Evolutionary conservation across 2,329 filamentous ascomycete species (phyloP).

Genomic region (Sporothrix pseudoabietina): DNA sequence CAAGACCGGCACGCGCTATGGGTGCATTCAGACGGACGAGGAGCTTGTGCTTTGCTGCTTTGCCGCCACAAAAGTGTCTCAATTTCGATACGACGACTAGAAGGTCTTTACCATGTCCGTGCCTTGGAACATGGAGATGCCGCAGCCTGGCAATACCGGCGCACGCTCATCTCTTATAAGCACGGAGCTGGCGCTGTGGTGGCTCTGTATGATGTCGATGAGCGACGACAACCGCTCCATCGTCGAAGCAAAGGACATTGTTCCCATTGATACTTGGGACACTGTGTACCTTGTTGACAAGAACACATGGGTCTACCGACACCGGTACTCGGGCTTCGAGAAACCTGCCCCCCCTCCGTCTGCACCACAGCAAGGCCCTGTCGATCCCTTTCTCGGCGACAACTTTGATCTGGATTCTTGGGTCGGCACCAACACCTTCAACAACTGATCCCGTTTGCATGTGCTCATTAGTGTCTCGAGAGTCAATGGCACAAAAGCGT

Average conservation of each 20-base stretch:
- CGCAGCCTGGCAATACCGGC: not conserved
- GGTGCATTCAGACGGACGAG: conserved; percentile 14
- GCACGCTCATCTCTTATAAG: conserved; percentile 8
- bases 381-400: not conserved
- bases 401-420: conserved; percentile 17
- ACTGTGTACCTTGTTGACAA: not conserved
- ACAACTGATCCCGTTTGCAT: conserved; percentile 9
- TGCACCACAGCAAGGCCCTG: not conserved
- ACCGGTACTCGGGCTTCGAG: conserved; percentile 10
- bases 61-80: not conserved
- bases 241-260: conserved; percentile 3
- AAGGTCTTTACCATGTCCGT: conserved; percentile 9
- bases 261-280: conserved; percentile 12
- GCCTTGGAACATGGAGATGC: conserved; percentile 10
- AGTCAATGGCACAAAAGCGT: conserved; percentile 13
- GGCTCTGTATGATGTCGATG: conserved; percentile 18
- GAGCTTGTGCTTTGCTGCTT: conserved; percentile 13
- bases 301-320: conserved; percentile 3
- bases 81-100: not conserved
- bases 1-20: conserved; percentile 4
- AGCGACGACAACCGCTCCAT: not conserved
- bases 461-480: conserved; percentile 3
- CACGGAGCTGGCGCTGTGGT: conserved; percentile 8
- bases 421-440: not conserved
- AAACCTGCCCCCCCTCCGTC: conserved; percentile 11